Evolutionary conservation across 2,329 filamentous ascomycete species (phyloP).

Genomic region (Colletotrichum lini): DNA sequence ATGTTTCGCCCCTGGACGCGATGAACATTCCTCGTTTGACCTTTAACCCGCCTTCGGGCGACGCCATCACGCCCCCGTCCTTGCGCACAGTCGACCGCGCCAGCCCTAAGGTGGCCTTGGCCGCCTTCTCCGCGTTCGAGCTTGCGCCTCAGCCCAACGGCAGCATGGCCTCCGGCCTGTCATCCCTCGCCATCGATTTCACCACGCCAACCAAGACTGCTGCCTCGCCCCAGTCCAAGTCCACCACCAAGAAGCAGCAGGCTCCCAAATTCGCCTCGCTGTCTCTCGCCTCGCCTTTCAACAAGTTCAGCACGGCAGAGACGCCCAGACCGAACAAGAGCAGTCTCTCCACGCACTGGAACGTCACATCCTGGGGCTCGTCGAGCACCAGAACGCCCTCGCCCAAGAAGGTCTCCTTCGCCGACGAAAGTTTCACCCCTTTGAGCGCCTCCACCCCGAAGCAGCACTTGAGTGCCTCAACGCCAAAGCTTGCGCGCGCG

Average conservation of each 20-base stretch:
- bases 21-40: slow-evolving; percentile 11
- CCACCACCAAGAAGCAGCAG: slow-evolving; percentile 30
- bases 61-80: not conserved
- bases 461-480: not conserved
- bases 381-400: slow-evolving; percentile 19
- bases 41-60: slow-evolving; percentile 24
- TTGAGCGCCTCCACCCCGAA: slow-evolving; percentile 15
- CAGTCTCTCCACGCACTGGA: not conserved
- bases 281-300: slow-evolving; percentile 17
- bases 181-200: slow-evolving; percentile 22
- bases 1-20: not conserved
- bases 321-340: slow-evolving; percentile 20
- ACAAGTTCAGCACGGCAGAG: slow-evolving; percentile 22
- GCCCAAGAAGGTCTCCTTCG: slow-evolving; percentile 35
- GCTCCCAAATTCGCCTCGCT: slow-evolving; percentile 15
- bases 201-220: slow-evolving; percentile 34
- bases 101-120: slow-evolving; percentile 23
- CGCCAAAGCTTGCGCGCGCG: slow-evolving; percentile 13
- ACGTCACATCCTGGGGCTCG: not conserved
- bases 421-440: slow-evolving; percentile 21
- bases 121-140: slow-evolving; percentile 15
- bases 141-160: slow-evolving; percentile 11
- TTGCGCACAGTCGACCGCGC: slow-evolving; percentile 9
- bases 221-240: slow-evolving; percentile 24
- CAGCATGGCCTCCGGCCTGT: slow-evolving; percentile 3